These are phyloP conservation scores for Candida pseudoglaebosa DNA, from an alignment of 805 yeast genomes.

Conservation along the genomic window DNA sequence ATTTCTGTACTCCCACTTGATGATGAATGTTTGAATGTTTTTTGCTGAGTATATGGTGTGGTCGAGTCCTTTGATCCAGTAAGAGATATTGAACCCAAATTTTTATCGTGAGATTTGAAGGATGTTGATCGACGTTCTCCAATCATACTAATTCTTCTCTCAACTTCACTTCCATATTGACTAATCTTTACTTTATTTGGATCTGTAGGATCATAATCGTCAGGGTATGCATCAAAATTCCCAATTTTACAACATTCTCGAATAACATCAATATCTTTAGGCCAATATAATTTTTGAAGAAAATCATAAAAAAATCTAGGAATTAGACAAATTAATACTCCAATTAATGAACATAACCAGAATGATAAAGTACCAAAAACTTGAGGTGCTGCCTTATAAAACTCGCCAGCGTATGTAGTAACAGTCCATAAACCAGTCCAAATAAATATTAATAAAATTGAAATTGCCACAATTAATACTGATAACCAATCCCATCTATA, in stretches of 20 bases:
- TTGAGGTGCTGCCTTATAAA: conserved; percentile 62
- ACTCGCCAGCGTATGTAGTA: conserved; percentile 46
- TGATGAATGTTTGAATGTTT: neutral
- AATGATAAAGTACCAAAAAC: conserved; percentile 56
- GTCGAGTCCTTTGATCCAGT: neutral
- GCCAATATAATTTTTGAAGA: conserved; percentile 47
- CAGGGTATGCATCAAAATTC: conserved; percentile 63
- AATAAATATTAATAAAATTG: conserved; percentile 57
- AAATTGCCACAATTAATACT: conserved; percentile 48
- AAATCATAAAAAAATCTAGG: conserved; percentile 67
- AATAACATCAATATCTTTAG: conserved; percentile 68
- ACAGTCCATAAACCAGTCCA: conserved; percentile 85
- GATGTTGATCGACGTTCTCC: neutral
- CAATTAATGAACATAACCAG: conserved; percentile 68
- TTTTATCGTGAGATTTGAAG: neutral
- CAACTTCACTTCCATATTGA: conserved; percentile 27
- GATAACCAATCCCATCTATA: conserved; percentile 82
- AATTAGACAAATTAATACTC: conserved; percentile 58
- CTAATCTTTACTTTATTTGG: conserved; percentile 57
- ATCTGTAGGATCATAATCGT: conserved; percentile 75
- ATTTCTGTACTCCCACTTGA: conserved; percentile 3
- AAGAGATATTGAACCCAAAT: neutral
- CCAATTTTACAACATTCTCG: conserved; percentile 68
- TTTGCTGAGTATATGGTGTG: neutral
- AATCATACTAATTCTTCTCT: conserved; percentile 18